Evolutionary conservation across 345 rosid species (phyloP), one percentile per base, ranked within the genome.

Genomic region (Draba incana): DNA sequence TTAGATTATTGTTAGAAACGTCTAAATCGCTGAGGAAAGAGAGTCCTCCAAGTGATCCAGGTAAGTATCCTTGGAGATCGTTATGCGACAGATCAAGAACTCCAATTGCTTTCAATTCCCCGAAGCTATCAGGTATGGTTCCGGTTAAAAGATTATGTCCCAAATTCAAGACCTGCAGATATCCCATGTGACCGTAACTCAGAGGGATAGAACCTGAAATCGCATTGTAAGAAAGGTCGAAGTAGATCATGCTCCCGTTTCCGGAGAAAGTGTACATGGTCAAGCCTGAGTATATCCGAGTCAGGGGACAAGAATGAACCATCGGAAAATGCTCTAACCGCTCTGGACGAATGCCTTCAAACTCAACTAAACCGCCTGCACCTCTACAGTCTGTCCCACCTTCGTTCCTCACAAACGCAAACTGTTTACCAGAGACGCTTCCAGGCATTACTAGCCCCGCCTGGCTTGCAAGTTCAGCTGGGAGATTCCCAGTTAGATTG

Each of bases 301-400:
- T 92, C 2, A 85, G 78, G 2, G 97, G 82, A 74, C 98, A 92
- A 33, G 93, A 86, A 64, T 86, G 98, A 72, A 85, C 86, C 86
- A 82, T 90, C 1, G 93, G 89, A 43, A 86, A 85, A 64, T 68
- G 81, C 72, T 86, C 92, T 71, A 92, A 77, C 66, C 90, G 86
- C 54, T 78, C 81, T 6, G 81, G 53, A 39, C 97, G 88, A 49
- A 92, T 85, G 41, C 98, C 98, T 68, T 86, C 88, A 46, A 90
- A 90, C 74, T 92, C 98, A 49, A 90, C 88, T 27, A 92, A 81
- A 44, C 98, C 98, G 14, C 98, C 98, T 51, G 98, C 98, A 62
- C 98, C 98, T 73, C 98, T 82, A 61, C 98, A 92, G 42, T 90
- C 80, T 3, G 98, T 88, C 37, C 98, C 98, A 10, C 97, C 98